Evolutionary conservation across 1,284 basidiomycete species (phyloP).

Genomic region (Erythrobasidium hasegawianum): DNA sequence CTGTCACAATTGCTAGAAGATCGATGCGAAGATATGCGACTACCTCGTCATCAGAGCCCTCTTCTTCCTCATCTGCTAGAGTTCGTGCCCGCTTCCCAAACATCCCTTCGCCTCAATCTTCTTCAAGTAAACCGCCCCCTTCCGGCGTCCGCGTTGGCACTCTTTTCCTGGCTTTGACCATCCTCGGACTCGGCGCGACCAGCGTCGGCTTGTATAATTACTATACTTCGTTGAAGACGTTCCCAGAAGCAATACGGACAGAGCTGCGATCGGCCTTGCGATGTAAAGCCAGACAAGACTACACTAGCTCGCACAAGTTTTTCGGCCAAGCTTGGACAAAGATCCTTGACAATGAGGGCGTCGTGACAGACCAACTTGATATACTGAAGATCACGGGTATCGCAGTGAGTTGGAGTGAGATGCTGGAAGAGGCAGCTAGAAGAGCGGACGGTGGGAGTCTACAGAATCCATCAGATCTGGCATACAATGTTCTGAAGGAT

Average conservation of each 20-base stretch:
- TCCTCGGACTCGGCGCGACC: constrained; percentile 46
- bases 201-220: constrained; percentile 47
- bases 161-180: constrained; percentile 37
- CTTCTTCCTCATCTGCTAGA: background rate
- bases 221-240: constrained; percentile 47
- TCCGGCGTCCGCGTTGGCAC: constrained; percentile 31
- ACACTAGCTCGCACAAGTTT: constrained; percentile 41
- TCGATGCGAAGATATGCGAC: no score
- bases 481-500: constrained; percentile 42
- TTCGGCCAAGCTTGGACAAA: constrained; percentile 44
- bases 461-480: constrained; percentile 1
- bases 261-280: constrained; percentile 47
- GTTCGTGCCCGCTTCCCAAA: background rate
- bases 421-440: constrained; percentile 43
- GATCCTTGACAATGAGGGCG: constrained; percentile 36
- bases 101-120: background rate
- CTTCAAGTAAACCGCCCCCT: background rate
- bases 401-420: constrained; percentile 45
- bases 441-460: constrained; percentile 16
- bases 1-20: no score
- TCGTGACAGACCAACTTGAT: constrained; percentile 37
- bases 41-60: background rate
- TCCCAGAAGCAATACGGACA: constrained; percentile 47
- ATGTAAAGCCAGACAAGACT: constrained; percentile 45
- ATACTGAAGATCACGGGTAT: constrained; percentile 48